Evolutionary conservation across 176 grass and related monocot species (phyloP).

Genomic region (Zea luxurians): DNA sequence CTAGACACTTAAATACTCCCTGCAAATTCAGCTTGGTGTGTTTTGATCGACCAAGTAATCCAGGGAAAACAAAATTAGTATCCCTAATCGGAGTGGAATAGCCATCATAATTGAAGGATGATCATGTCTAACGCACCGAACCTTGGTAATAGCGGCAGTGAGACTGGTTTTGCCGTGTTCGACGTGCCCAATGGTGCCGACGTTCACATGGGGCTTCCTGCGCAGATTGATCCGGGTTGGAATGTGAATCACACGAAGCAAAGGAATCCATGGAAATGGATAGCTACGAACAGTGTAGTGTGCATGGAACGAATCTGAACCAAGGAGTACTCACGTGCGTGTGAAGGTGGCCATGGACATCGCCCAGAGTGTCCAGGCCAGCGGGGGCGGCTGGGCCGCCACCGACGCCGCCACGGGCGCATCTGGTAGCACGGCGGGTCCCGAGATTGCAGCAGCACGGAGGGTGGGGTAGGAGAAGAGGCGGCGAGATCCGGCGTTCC

Average conservation of each 20-base stretch:
- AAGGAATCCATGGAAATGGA: neutral
- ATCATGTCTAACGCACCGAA: conserved; percentile 16
- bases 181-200: conserved; percentile 89
- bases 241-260: neutral
- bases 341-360: conserved; percentile 94
- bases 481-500: conserved; percentile 41
- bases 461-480: conserved; percentile 42
- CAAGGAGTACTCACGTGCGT: conserved; percentile 58
- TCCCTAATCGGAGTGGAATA: neutral
- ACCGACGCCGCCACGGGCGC: neutral
- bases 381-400: neutral
- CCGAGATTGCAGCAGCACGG: conserved; percentile 40
- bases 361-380: conserved; percentile 40
- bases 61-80: neutral
- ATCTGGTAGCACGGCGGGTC: conserved; percentile 34
- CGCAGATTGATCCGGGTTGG: conserved; percentile 38
- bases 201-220: conserved; percentile 91
- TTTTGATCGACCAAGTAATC: neutral
- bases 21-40: neutral
- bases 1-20: neutral
- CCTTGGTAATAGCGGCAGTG: conserved; percentile 91
- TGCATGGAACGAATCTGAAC: conserved; percentile 6
- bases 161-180: conserved; percentile 90
- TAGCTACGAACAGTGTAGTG: neutral
- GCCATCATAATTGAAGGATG: neutral